Evolutionary conservation across 179 eudicot genomes (phyloP), one percentile per base, ranked within the genome.

Genomic region (Corrigiola litoralis): DNA sequence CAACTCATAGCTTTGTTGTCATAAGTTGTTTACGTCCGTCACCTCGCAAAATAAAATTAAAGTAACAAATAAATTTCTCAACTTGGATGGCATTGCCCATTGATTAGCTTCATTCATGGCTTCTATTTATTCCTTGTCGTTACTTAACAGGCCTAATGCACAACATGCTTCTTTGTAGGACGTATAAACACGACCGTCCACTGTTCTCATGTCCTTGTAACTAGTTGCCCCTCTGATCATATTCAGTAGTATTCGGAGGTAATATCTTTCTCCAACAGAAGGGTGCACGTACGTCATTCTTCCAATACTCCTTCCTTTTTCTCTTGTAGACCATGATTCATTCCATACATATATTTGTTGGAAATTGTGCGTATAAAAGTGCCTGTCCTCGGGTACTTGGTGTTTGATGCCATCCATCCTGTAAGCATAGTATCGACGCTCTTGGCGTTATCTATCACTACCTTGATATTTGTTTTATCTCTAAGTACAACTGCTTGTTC

Each of bases 281-380:
- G 72, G 72, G 51, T 49, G 60, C 1, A 58, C 42, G 5, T 48
- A 41, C 41, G 56, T 12, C 4, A 68, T 60, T 20, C 72, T 59
- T 0, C 72, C 59, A 2, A 68, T 38, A 4, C 33, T 11, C 5
- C 0, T 29, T 1, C 51, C 51, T 4, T 49, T 13, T n/a, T 68
- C 21, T 23, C 66, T 28, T 24, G 4, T 28, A 1, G 18, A 10
- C 51, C 60, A 68, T 4, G 6, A 9, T 5, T 25, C 29, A 3
- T 48, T 12, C 66, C 58, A 68, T 0, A 27, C 40, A 24, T 38
- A 68, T n/a, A 1, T 59, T 18, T 1, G 24, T n/a, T 9, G 52
- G 59, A 2, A 68, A 60, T 8, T 68, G 3, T 17, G 44, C 60
- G 9, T 59, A 68, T 38, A 66, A 33, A 1, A 68, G 23, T 5